Conservation (phyloP, 805 yeast genomes). For the Starmerella sirachaensis region DNA sequence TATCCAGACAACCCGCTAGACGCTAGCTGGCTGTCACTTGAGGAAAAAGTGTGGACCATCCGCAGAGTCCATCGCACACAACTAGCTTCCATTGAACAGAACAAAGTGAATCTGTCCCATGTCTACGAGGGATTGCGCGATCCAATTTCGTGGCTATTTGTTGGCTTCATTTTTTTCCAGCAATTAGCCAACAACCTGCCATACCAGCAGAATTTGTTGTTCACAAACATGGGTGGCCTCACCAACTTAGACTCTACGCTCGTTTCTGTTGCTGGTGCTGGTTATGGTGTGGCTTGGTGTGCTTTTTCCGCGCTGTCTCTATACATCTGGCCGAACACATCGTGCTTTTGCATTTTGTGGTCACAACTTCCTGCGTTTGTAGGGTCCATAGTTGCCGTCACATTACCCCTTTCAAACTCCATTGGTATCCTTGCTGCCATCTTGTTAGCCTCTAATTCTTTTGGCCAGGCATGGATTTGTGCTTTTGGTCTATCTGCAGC, state of each 20-base stretch:
- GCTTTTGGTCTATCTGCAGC: slow-evolving; percentile 33
- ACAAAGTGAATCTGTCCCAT: slow-evolving; percentile 37
- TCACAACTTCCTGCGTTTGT: slow-evolving; percentile 31
- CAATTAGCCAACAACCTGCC: slow-evolving; percentile 38
- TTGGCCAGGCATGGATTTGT: slow-evolving; percentile 24
- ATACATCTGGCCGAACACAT: slow-evolving; percentile 26
- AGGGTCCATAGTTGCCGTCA: slow-evolving; percentile 34
- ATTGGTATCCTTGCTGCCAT: slow-evolving; percentile 34
- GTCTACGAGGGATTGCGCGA: slow-evolving; percentile 41
- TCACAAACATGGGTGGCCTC: slow-evolving; percentile 31
- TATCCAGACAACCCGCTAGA: slow-evolving; percentile 49
- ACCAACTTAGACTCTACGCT: slow-evolving; percentile 35
- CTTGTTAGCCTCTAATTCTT: slow-evolving; percentile 32
- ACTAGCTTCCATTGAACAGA: slow-evolving; percentile 35
- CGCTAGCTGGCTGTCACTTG: slow-evolving; percentile 36
- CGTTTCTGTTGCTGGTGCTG: slow-evolving; percentile 40
- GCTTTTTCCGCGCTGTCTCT: slow-evolving; percentile 28
- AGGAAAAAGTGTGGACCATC: slow-evolving; percentile 44
- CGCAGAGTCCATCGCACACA: slow-evolving; percentile 33
- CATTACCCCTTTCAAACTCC: slow-evolving; percentile 34
- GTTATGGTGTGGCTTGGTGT: slow-evolving; percentile 30
- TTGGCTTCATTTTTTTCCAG: slow-evolving; percentile 30
- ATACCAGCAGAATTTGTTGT: slow-evolving; percentile 37
- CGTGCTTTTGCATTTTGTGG: slow-evolving; percentile 26
- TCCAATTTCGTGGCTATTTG: slow-evolving; percentile 34